A percentile compares a stretch with the other conserved stretches of the same genome.
phyloP scores from a whole-genome alignment of 2,329 filamentous ascomycete species.

The Aspergillus clavatus region DNA sequence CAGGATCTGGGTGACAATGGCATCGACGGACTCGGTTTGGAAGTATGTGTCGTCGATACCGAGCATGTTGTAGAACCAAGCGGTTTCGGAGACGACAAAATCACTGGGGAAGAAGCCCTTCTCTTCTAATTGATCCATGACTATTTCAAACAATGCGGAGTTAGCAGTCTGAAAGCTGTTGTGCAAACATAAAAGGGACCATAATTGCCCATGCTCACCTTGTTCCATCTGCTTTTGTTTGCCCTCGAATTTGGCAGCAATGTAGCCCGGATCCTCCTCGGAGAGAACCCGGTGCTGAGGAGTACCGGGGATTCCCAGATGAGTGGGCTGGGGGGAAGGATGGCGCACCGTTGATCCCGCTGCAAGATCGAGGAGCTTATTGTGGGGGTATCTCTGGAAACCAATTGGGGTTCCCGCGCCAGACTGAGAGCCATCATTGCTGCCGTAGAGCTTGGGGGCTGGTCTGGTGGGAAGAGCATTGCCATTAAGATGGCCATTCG shows the following conservation, averaged over 20 bases:
- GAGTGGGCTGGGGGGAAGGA: constrained; percentile 83
- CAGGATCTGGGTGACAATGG: constrained; percentile 89
- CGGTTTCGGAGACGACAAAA: constrained; percentile 78
- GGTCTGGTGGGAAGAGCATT: constrained; percentile 25
- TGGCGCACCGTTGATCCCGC: constrained; percentile 55
- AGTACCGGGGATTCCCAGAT: constrained; percentile 66
- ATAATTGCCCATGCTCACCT: constrained; percentile 48
- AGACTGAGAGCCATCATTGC: constrained; percentile 31
- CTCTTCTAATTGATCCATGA: constrained; percentile 72
- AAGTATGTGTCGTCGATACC: constrained; percentile 99
- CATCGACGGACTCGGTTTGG: constrained; percentile 77
- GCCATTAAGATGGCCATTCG: constrained; percentile 26
- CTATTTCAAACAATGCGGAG: constrained; percentile 40
- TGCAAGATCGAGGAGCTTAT: constrained; percentile 56
- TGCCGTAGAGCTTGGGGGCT: constrained; percentile 29
- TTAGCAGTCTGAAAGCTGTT: neutral
- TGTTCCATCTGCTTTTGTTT: constrained; percentile 86
- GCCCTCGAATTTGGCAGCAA: constrained; percentile 88
- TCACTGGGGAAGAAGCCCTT: constrained; percentile 81
- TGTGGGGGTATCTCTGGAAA: constrained; percentile 42
- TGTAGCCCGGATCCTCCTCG: constrained; percentile 87
- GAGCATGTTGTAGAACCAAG: constrained; percentile 96
- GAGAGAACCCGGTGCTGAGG: constrained; percentile 66
- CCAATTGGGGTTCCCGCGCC: constrained; percentile 39
- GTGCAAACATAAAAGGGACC: neutral